A percentile compares a stretch with the other conserved stretches of the same genome.
phyloP scores from a whole-genome alignment of 75 land plant species.

The Larix kaempferi region DNA sequence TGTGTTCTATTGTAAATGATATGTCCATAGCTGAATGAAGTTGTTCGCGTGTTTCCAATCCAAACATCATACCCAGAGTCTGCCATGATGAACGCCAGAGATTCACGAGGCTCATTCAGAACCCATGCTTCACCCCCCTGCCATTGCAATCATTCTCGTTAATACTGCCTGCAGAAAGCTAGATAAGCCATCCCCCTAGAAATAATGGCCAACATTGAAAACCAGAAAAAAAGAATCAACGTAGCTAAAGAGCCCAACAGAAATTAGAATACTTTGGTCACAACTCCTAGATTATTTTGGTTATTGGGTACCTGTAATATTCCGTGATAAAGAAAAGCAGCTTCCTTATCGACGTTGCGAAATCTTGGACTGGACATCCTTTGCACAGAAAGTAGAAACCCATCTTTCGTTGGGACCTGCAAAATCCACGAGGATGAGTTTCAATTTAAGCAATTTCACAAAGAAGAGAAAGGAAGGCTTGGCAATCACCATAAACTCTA shows the following conservation, averaged over 20 bases:
- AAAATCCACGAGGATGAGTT: neutral
- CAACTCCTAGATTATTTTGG: neutral
- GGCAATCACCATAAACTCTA: neutral
- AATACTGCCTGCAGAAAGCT: neutral
- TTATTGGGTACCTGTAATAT: conserved; percentile 34
- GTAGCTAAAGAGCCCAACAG: neutral
- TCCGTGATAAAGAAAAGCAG: conserved; percentile 65
- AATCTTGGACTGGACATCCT: conserved; percentile 37
- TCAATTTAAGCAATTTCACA: too few relatives aligned
- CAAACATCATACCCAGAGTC: conserved; percentile 79
- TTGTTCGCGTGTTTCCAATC: conserved; percentile 74
- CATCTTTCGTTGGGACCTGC: conserved; percentile 69
- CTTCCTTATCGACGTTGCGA: neutral
- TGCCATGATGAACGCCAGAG: conserved; percentile 69
- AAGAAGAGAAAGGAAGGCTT: neutral
- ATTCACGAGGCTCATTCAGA: conserved; percentile 41
- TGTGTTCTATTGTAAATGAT: conserved; percentile 25
- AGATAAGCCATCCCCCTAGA: neutral
- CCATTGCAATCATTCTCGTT: neutral
- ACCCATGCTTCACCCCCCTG: conserved; percentile 79
- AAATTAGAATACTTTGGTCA: neutral
- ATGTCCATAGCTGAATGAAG: conserved; percentile 60
- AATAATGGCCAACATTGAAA: neutral
- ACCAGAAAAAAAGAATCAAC: neutral
- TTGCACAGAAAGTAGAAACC: conserved; percentile 66